Conservation (phyloP, 2,329 filamentous ascomycete species). For the Aspergillus vadensis region DNA sequence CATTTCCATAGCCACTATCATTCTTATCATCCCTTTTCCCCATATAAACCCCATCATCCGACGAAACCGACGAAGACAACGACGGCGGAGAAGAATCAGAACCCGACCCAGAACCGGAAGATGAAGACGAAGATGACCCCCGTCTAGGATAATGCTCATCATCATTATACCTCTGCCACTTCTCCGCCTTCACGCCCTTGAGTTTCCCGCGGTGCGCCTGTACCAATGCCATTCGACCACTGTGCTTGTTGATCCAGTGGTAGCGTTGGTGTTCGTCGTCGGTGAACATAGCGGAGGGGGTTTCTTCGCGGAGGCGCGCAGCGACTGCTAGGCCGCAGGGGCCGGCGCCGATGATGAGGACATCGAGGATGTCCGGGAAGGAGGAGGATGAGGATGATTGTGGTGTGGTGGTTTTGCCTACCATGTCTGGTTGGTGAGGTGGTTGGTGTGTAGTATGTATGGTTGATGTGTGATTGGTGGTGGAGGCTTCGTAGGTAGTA, state of each 20-base stretch:
- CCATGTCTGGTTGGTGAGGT: conserved; percentile 13
- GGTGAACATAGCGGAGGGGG: conserved; percentile 77
- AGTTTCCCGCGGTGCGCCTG: conserved; percentile 31
- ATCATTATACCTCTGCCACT: conserved; percentile 21
- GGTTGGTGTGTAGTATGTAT: background rate
- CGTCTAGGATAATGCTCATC: background rate
- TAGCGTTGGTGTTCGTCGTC: conserved; percentile 82
- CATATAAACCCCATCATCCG: background rate
- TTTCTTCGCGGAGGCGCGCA: conserved; percentile 69
- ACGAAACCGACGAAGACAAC: conserved; percentile 20
- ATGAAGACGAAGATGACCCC: background rate
- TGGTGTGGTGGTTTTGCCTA: background rate
- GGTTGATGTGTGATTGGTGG: background rate
- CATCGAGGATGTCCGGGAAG: conserved; percentile 50
- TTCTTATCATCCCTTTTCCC: background rate
- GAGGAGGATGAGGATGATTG: background rate
- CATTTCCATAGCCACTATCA: too few species aligned
- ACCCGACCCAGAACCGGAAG: background rate
- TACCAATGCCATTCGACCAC: conserved; percentile 57
- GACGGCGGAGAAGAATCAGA: conserved; percentile 20
- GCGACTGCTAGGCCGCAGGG: conserved; percentile 75
- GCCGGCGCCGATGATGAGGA: conserved; percentile 73
- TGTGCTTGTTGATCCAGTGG: conserved; percentile 72
- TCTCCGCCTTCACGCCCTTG: conserved; percentile 30
- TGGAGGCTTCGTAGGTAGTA: background rate